Evolutionary conservation across 441 rosid species (phyloP).

Genomic region (Populus trichocarpa): DNA sequence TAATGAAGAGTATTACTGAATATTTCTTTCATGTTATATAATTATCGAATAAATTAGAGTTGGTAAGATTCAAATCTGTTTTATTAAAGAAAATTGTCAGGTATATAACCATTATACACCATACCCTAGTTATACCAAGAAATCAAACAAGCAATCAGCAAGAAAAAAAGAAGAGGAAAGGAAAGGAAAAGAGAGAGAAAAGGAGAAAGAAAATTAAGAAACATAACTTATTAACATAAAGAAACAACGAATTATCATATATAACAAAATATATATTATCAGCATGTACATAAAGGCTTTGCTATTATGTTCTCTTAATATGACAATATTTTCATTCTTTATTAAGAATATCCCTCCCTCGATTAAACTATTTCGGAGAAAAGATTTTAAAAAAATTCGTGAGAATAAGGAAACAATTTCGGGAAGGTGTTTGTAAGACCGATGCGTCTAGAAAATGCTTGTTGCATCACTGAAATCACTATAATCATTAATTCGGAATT

Average conservation of each 20-base stretch:
- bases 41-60: neutral
- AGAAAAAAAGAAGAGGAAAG: neutral
- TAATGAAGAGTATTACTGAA: neutral
- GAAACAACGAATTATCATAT: no score
- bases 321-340: neutral
- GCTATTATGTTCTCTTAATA: neutral
- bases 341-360: neutral
- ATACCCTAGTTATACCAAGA: neutral
- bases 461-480: neutral
- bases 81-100: no score
- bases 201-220: neutral
- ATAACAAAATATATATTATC: neutral
- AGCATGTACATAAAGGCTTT: neutral
- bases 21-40: no score
- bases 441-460: neutral
- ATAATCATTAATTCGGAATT: neutral
- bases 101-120: neutral
- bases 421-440: neutral
- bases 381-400: no score
- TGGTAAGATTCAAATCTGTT: neutral
- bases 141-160: neutral
- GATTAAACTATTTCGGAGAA: neutral
- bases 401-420: neutral
- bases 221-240: neutral
- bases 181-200: neutral